These are phyloP conservation scores for Suillus weaverae DNA, from an alignment of 768 basidiomycete genomes.

Conservation along the genomic window DNA sequence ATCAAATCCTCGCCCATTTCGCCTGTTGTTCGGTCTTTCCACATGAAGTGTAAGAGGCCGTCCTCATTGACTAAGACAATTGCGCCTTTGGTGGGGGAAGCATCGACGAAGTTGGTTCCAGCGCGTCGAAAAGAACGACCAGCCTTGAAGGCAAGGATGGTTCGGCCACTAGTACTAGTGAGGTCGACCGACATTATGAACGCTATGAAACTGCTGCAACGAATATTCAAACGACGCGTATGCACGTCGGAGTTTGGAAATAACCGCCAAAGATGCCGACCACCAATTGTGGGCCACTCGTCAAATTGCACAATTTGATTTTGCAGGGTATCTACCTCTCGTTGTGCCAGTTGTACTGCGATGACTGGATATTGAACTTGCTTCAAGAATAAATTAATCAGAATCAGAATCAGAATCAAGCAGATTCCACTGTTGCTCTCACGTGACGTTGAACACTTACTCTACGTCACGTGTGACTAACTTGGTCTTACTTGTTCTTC, in stretches of 20 bases:
- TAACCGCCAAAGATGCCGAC: background rate
- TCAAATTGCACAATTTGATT: background rate
- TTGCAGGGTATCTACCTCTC: background rate
- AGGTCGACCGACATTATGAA: slow-evolving; percentile 13
- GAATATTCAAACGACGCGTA: slow-evolving; percentile 1
- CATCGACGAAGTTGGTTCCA: slow-evolving; percentile 66
- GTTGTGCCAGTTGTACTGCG: too few relatives aligned
- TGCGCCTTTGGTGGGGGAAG: slow-evolving; percentile 70
- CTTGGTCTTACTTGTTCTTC: background rate
- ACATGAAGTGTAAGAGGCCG: slow-evolving; percentile 76
- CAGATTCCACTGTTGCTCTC: background rate
- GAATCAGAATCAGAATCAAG: too few relatives aligned
- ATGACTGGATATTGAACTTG: background rate
- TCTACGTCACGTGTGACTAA: background rate
- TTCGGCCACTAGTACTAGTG: slow-evolving; percentile 24
- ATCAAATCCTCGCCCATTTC: slow-evolving; percentile 78
- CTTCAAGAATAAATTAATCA: too few relatives aligned
- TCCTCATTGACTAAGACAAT: slow-evolving; percentile 67
- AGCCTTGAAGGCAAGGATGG: slow-evolving; percentile 57
- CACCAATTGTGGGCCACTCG: too few relatives aligned
- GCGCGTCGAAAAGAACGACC: slow-evolving; percentile 74
- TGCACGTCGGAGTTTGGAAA: slow-evolving; percentile 2
- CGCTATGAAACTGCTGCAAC: background rate
- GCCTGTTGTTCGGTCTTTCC: slow-evolving; percentile 71
- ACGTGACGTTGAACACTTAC: background rate